Evolutionary conservation across 371 early-diverging fungal species (phyloP).

Genomic region (Sporodiniella umbellata): DNA sequence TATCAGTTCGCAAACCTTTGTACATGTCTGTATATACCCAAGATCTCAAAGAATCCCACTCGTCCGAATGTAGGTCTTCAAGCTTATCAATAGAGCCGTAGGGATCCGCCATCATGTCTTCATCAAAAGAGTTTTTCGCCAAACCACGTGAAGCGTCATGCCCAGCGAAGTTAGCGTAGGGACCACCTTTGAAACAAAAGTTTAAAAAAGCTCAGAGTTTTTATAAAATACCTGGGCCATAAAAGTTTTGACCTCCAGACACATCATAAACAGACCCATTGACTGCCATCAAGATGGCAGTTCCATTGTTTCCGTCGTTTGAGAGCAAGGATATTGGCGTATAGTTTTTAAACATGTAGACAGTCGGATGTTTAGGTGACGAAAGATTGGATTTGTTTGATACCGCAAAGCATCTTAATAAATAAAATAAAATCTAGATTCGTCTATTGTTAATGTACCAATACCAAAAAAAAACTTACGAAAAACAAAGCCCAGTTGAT

Average conservation of each 20-base stretch:
- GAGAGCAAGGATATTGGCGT: constrained; percentile 67
- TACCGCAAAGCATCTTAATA: constrained; percentile 8
- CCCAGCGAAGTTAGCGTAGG: constrained; percentile 91
- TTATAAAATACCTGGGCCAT: constrained; percentile 76
- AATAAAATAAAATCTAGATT: constrained; percentile 19
- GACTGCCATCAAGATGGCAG: constrained; percentile 76
- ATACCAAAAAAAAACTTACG: constrained; percentile 9
- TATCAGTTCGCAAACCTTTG: neutral
- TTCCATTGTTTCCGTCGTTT: constrained; percentile 52
- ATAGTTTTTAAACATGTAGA: constrained; percentile 60
- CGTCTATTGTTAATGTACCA: too few species aligned
- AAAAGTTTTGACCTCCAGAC: constrained; percentile 80
- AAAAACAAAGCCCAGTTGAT: constrained; percentile 22
- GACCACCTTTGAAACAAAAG: constrained; percentile 57
- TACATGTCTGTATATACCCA: constrained; percentile 51
- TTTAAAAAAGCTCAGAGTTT: neutral
- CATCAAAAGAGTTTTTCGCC: constrained; percentile 89
- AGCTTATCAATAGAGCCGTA: constrained; percentile 79
- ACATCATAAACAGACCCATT: constrained; percentile 90
- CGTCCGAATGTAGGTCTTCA: constrained; percentile 71
- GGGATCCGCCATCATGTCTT: constrained; percentile 68
- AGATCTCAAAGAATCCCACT: constrained; percentile 69
- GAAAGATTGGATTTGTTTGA: constrained; percentile 9
- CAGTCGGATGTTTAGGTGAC: constrained; percentile 46
- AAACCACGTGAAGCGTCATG: constrained; percentile 83